Evolutionary conservation across 768 basidiomycete species (phyloP).

Genomic region (Lentinula lateritia): DNA sequence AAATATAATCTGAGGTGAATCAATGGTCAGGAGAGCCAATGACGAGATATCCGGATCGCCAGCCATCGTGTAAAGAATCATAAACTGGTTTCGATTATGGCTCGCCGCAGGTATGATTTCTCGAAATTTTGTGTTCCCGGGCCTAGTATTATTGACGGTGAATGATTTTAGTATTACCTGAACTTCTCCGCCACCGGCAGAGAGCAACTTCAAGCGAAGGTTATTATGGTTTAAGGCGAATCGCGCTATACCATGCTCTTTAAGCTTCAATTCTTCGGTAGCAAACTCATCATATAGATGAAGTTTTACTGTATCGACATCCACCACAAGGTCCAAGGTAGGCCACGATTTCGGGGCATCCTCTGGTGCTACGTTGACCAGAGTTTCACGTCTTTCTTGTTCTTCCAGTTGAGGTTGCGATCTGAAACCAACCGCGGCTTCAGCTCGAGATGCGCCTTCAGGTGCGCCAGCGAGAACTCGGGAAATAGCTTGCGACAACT

Average conservation of each 20-base stretch:
- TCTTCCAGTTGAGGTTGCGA: background rate
- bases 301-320: constrained; percentile 66
- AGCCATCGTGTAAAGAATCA: constrained; percentile 82
- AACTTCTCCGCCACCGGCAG: constrained; percentile 79
- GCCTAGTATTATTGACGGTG: constrained; percentile 83
- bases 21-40: constrained; percentile 81
- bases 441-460: constrained; percentile 31
- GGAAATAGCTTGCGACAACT: constrained; percentile 63
- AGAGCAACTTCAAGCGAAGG: constrained; percentile 75
- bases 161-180: constrained; percentile 88
- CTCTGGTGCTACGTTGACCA: constrained; percentile 56
- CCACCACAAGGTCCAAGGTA: constrained; percentile 67
- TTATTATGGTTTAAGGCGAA: constrained; percentile 80
- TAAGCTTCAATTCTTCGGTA: constrained; percentile 47
- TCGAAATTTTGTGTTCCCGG: constrained; percentile 79
- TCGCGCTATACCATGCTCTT: constrained; percentile 76
- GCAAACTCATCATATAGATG: constrained; percentile 80
- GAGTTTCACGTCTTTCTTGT: constrained; percentile 3
- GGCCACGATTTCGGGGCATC: constrained; percentile 42
- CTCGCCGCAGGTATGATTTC: constrained; percentile 93
- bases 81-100: constrained; percentile 87
- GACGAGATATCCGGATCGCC: constrained; percentile 51
- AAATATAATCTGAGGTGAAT: constrained; percentile 90
- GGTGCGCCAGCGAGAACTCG: constrained; percentile 48
- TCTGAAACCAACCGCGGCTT: constrained; percentile 15